Evolutionary conservation across 2,329 filamentous ascomycete genomes (phyloP), one percentile per base, ranked within the genome.

Genomic region (Diplodia mutila): DNA sequence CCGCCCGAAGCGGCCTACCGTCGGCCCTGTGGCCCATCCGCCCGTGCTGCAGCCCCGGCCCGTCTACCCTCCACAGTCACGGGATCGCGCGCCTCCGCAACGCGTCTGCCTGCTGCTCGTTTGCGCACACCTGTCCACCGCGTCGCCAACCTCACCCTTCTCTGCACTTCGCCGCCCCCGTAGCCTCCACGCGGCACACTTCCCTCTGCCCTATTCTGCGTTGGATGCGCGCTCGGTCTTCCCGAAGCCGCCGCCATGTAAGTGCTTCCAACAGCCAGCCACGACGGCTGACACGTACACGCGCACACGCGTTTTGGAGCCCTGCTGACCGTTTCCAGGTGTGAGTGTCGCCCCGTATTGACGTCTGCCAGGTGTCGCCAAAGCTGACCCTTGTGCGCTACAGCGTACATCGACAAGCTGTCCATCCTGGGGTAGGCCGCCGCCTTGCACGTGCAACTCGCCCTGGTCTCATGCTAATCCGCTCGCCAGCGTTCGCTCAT

Each of bases 401-500:
- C 54, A 92, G 92, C 94, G 72, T 91, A 89, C 78, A 94, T 98
- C 73, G 92, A 97, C 76, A 96, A 94, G 77, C 87, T 97, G 73
- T 91, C 90, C 72, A 95, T 98, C 70, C 82, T 89, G 76, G 94
- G 93, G 86, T 88, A 80, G 70, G 75, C 68, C 12, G 59, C 21
- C 29, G 27, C 18, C 68, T 34, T 29, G 64, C 39, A 34, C n/a
- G 6, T 18, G 53, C 51, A 42, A 48, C 25, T 9, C 34, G 42
- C 9, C n/a, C 42, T 51, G n/a, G 25, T 23, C 53, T 29, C 52
- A n/a, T 27, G 42, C 64, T 59, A 23, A 67, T 55, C 49, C 16
- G 11, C 46, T 32, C 11, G 25, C 18, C 54, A 67, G 88, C 77
- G 85, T 92, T 72, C 92, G 94, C 73, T 97, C 94, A 67, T 98